A percentile compares a stretch with the other conserved stretches of the same genome.
phyloP scores from a whole-genome alignment of 495 filamentous ascomycete species.

The Coniosporium apollinis region DNA sequence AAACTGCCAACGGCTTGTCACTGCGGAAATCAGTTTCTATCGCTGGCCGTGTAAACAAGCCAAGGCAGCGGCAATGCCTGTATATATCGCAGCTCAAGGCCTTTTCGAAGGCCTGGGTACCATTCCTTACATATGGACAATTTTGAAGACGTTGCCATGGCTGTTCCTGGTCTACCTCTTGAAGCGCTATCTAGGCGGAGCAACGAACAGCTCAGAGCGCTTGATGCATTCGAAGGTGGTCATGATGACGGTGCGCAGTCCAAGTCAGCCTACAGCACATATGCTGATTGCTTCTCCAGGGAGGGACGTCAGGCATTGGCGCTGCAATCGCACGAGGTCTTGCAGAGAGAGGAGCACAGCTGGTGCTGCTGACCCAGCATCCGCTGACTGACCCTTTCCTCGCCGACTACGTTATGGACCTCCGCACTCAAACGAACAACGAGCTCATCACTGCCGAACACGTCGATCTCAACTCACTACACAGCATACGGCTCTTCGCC shows the following conservation, averaged over 20 bases:
- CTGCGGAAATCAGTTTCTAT: too few relatives aligned
- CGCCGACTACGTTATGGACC: conserved; percentile 77
- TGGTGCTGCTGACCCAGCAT: conserved; percentile 77
- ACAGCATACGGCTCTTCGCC: conserved; percentile 85
- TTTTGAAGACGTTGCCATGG: conserved; percentile 43
- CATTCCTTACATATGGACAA: conserved; percentile 41
- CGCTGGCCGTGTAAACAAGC: too few relatives aligned
- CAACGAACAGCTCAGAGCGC: conserved; percentile 58
- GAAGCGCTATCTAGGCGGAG: conserved; percentile 67
- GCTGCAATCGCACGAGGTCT: conserved; percentile 55
- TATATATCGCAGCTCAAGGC: conserved; percentile 49
- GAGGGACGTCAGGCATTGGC: conserved; percentile 88
- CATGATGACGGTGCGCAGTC: conserved; percentile 57
- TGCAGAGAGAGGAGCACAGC: conserved; percentile 69
- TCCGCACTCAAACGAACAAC: conserved; percentile 66
- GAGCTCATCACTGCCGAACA: conserved; percentile 88
- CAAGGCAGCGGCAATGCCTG: too few relatives aligned
- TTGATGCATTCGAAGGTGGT: conserved; percentile 84
- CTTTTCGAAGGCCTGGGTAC: conserved; percentile 45
- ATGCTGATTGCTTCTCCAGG: conserved; percentile 29
- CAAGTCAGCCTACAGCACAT: neutral
- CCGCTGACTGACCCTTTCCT: conserved; percentile 70
- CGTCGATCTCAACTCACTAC: conserved; percentile 70
- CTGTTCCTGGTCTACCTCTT: conserved; percentile 43
- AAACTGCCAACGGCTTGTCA: too few relatives aligned